Base-by-base conservation (phyloP, 2,329 filamentous ascomycete genomes). In the Sporothrix inflata region DNA sequence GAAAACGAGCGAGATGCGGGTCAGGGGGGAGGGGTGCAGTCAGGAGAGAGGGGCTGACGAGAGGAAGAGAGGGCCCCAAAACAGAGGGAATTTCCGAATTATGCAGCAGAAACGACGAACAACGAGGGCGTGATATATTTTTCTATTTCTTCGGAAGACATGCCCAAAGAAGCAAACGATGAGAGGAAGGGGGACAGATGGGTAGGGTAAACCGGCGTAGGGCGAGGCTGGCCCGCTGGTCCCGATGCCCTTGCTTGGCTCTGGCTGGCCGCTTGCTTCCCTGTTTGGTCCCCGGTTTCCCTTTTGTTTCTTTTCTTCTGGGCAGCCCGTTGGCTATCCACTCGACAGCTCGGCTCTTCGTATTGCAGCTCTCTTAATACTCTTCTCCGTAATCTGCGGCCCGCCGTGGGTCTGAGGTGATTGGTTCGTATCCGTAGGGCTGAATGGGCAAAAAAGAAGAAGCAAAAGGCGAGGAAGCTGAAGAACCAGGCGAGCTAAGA, bases 1-100 rank as follows among this genome's bases (percentile, higher is more conserved):
- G 65, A 51, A 67, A 67, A 67, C 65, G 65, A 67, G 65, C 65
- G 16, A 51, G 45, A 24, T 51, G 65, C 63, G 63, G 63, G 63
- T 66, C 63, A 30, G 16, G 63, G 60, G 63, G 60, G 63, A 45
- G 61, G 61, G 63, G 63, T 49, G 63, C 27, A 49, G 27, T 34
- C 63, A 66, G 63, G 63, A 9, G 42, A 30, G n/a, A 55, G 65
- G 65, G 65, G 65, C 27, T 68, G 61, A 68, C 19, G 19, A 34
- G 65, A 24, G 30, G 8, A 30, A 38, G 65, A 68, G 65, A 27
- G 45, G 65, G 6, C 21, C 40, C 38, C 61, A 30, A 65, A 47
- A 27, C 12, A 65, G 24, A 19, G 14, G 6, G 24, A 47, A 49
- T 49, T 49, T 34, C 42, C 24, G 40, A 34, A 30, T 49, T n/a